Base-by-base conservation (phyloP, 2,329 filamentous ascomycete species). In the Ophiostoma populinum region DNA sequence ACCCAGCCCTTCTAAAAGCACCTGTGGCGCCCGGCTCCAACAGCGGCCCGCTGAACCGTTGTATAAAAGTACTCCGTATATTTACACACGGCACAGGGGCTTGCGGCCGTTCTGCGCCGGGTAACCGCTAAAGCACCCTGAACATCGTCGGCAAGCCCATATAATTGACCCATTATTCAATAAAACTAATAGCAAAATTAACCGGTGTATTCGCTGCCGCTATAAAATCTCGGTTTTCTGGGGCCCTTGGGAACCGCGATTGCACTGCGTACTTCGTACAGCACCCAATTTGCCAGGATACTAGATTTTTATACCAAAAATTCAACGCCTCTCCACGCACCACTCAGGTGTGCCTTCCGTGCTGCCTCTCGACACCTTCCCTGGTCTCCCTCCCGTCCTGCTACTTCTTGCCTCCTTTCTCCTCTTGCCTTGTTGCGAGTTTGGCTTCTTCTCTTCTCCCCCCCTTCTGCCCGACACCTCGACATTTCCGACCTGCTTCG, bases 241-340 rank as follows among this genome's bases (percentile, higher is more conserved):
- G 31, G 22, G 31, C 31, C 30, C 5, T 32, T 24, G n/a, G n/a
- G n/a, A n/a, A n/a, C n/a, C n/a, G n/a, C n/a, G n/a, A n/a, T n/a
- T n/a, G n/a, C 22, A n/a, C 10, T 13, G 21, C 25, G 18, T n/a
- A 21, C 16, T 7, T 24, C 19, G 16, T n/a, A 21, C 24, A 36
- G 31, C 18, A 11, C 35, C 28, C 39, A 42, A 42, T 39, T 38
- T 42, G 32, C 29, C 34, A n/a, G n/a, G n/a, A n/a, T 38, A 36
- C 39, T 40, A 33, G 25, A 22, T 42, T 37, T 36, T 24, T 34
- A 38, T 38, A 26, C 28, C 20, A 22, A 39, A 35, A 25, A 31
- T 35, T 40, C 39, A 39, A 37, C 40, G 37, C 36, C 35, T 39
- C 35, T 40, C 35, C 39, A 36, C 35, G 26, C 34, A 37, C 32